A percentile compares a stretch with the other conserved stretches of the same genome.
Evolutionary conservation across 2,329 filamentous ascomycete genomes (phyloP).

Genomic region (Zasmidium cellare): DNA sequence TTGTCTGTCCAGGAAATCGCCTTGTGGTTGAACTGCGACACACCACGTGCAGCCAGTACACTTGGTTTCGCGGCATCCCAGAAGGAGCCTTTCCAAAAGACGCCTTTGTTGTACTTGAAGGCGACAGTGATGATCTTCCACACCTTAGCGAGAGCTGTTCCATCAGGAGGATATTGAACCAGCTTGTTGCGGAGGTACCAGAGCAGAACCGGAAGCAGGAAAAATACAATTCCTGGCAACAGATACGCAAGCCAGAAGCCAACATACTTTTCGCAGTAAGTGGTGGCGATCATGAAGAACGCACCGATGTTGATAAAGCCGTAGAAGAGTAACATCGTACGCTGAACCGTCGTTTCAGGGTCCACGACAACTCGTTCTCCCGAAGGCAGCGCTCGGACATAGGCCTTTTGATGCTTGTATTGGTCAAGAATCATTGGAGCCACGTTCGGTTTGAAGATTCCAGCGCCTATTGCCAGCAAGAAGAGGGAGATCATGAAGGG

Average conservation of each 20-base stretch:
- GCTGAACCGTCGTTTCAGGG: constrained; percentile 46
- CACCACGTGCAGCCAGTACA: constrained; percentile 19
- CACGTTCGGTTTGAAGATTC: constrained; percentile 79
- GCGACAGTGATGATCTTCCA: constrained; percentile 24
- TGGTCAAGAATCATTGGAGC: constrained; percentile 50
- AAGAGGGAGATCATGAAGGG: constrained; percentile 61
- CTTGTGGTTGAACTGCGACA: constrained; percentile 18
- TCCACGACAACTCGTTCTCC: constrained; percentile 49
- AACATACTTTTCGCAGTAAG: constrained; percentile 64
- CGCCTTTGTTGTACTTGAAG: constrained; percentile 24
- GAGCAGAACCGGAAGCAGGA: constrained; percentile 39
- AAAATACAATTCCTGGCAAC: constrained; percentile 62
- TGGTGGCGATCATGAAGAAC: constrained; percentile 65
- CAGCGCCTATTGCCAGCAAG: constrained; percentile 58
- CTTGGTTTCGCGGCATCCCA: constrained; percentile 26
- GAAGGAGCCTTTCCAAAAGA: constrained; percentile 24
- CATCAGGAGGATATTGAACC: constrained; percentile 25
- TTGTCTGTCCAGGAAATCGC: constrained; percentile 60
- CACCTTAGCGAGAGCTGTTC: constrained; percentile 22
- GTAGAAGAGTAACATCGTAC: constrained; percentile 65
- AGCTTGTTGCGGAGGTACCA: constrained; percentile 26
- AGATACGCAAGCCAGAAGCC: constrained; percentile 67
- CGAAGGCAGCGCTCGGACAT: constrained; percentile 37
- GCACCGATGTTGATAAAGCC: constrained; percentile 71
- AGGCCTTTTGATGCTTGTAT: constrained; percentile 40